Conservation (phyloP, 768 basidiomycete genomes). For the Psilocybe sp. region DNA sequence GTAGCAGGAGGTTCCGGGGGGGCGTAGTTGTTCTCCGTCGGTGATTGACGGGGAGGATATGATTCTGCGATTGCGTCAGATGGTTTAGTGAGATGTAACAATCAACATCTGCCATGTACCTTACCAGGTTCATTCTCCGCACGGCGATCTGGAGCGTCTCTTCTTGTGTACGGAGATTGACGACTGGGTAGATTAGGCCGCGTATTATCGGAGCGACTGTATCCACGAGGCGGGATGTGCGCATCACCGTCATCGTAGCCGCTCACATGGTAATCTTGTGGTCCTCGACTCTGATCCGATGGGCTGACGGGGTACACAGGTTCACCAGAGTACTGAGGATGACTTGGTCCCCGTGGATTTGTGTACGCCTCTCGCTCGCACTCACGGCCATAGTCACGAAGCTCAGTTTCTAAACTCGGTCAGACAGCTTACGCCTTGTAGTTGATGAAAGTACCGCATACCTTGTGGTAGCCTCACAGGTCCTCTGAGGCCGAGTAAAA, state of each 20-base stretch:
- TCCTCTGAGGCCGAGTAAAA: constrained; percentile 21
- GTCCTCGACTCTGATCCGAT: constrained; percentile 7
- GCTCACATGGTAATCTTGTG: not conserved
- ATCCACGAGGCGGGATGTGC: not conserved
- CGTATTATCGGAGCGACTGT: not conserved
- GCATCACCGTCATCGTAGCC: not conserved
- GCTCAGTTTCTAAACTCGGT: not conserved
- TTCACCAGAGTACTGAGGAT: constrained; percentile 6
- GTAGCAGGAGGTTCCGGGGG: too few species aligned
- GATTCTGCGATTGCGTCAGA: too few species aligned
- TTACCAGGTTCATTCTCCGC: not conserved
- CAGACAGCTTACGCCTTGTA: not conserved
- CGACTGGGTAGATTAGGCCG: not conserved
- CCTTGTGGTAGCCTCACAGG: constrained; percentile 10
- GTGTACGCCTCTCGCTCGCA: constrained; percentile 1
- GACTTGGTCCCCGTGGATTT: not conserved
- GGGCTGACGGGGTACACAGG: constrained; percentile 5
- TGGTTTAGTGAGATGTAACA: not conserved
- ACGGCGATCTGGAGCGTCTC: constrained; percentile 4
- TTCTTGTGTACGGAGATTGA: constrained; percentile 1
- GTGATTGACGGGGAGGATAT: too few species aligned
- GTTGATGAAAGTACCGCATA: not conserved
- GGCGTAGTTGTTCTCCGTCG: too few species aligned
- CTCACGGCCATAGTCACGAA: constrained; percentile 3
- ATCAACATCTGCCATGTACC: not conserved